Conservation (phyloP, 2,329 filamentous ascomycete genomes). For the Penicillium brevicompactum region DNA sequence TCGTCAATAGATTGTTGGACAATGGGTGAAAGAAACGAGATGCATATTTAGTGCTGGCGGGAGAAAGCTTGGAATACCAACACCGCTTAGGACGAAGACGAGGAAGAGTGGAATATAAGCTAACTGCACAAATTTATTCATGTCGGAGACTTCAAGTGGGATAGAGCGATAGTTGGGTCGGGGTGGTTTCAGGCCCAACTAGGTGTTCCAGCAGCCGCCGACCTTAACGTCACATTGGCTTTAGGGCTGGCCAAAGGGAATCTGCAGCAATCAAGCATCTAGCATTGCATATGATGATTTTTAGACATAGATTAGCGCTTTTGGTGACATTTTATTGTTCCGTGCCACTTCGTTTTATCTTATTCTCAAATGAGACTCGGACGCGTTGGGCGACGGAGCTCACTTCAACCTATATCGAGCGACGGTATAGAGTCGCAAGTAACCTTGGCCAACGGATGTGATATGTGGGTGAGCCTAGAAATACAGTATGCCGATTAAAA, state of each 20-base stretch:
- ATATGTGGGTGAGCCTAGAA: no score
- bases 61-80: no score
- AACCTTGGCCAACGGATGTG: no score
- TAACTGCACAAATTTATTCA: background rate
- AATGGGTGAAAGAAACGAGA: background rate
- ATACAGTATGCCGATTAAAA: no score
- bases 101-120: background rate
- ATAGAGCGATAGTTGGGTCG: constrained; percentile 5
- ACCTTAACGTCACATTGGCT: constrained; percentile 24
- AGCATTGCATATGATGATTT: background rate
- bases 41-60: no score
- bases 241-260: background rate
- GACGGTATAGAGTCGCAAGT: no score
- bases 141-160: constrained; percentile 13
- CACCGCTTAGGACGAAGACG: background rate
- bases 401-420: no score
- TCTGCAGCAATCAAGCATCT: background rate
- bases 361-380: background rate
- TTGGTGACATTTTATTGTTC: background rate
- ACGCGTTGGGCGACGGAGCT: background rate
- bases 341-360: background rate
- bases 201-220: constrained; percentile 26
- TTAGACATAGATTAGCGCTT: background rate
- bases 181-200: constrained; percentile 17
- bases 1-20: background rate